Base-by-base conservation (phyloP, 805 yeast species). In the Blastobotrys americana region DNA sequence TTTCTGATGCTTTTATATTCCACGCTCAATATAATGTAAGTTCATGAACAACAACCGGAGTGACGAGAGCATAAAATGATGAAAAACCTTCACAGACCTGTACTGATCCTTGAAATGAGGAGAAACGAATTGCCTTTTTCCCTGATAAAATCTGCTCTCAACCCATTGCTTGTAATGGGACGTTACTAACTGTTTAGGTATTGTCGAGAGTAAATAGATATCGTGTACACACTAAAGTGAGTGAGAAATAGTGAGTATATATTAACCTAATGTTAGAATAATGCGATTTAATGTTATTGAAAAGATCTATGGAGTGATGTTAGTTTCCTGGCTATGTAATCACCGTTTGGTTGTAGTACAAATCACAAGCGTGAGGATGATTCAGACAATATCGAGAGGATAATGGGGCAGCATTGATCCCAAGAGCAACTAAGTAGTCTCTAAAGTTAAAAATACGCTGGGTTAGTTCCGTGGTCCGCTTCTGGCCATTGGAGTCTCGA, bases 401-500 rank as follows among this genome's bases (percentile, higher is more conserved):
- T 37, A 68, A 48, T 2, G 71, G 66, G 6, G 59, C 49, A 2
- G 66, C 69, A 23, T 49, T 45, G 44, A 63, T 50, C 1, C 69
- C 69, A 41, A 62, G 49, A 1, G 59, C 64, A 9, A 65, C 63
- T 21, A 68, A 48, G 44, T 62, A 63, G 48, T 68, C 71, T 45
- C 72, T 54, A 47, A 61, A 68, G 43, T 65, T 64, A 39, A 60
- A 52, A 25, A 68, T 59, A 41, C 72, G 54, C 37, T 58, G 65
- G 2, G 67, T 57, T 37, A 65, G 52, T 5, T 49, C 49, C 15
- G 46, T 49, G 2, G 61, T 53, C 47, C 70, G 51, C 21, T 52
- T 44, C 27, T 48, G 37, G 8, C 70, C 71, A 25, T 46, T 48
- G 6, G 51, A 45, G 40, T 63, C 61, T 43, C 57, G 57, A 51